Base-by-base conservation (phyloP, 2,329 filamentous ascomycete genomes). In the Colletotrichum phormii region DNA sequence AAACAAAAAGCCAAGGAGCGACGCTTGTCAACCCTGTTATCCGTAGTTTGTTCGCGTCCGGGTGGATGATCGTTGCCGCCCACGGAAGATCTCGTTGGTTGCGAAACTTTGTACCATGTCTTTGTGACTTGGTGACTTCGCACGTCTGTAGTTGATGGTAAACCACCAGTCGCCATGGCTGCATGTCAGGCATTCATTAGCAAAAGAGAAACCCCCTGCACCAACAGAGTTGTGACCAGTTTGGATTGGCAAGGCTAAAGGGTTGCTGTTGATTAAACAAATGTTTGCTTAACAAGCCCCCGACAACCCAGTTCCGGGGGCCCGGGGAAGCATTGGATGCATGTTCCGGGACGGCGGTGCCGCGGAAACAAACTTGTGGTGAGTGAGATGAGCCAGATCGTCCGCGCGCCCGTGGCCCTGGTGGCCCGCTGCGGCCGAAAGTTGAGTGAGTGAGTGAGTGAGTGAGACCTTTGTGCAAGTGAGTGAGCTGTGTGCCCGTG, bases 331-430 rank as follows among this genome's bases (percentile, higher is more conserved):
- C 64, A 54, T 63, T 54, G 51, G 58, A 18, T 64, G 58, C 29
- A 49, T 63, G 51, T 71, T 58, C 69, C 69, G 69, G 58, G 8
- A 68, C 66, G 64, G 37, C 69, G 69, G 64, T 67, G 69, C 42
- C 46, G 61, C 61, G 61, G 64, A 54, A 68, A 26, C 31, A 54
- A 68, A n/a, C 42, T 49, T 49, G 42, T n/a, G 42, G 42, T 49
- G 42, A 49, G 42, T 49, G 18, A 49, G 58, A 42, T 46, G 9
- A 29, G 42, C 57, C 61, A 65, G 67, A 66, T 60, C 62, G 22
- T 55, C 65, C 31, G 54, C 54, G 8, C 29, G n/a, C 11, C 53
- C 49, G 22, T 31, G 35, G 24, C 54, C 37, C 37, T 42, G 37
- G 13, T 42, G 37, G 13, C 37, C 37, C 37, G 37, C 15, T 15